Evolutionary conservation across 352 stramenopile genomes (phyloP).

Genomic region (Phytophthora ramorum): DNA sequence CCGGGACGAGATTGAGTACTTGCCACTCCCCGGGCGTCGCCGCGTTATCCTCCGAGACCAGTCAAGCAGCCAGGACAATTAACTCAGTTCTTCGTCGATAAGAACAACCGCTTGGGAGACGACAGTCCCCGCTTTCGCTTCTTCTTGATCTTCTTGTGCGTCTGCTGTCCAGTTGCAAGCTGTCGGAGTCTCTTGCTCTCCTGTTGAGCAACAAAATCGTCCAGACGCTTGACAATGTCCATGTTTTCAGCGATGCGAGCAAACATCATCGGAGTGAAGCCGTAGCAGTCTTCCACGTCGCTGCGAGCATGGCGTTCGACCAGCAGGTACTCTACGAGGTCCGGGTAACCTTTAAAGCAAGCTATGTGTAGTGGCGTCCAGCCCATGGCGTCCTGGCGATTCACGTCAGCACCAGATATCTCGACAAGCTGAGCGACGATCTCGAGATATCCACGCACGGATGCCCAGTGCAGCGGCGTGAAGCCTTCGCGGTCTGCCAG

Average conservation of each 20-base stretch:
- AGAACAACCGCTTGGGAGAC: conserved; percentile 62
- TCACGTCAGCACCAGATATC: conserved; percentile 54
- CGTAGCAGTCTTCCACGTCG: conserved; percentile 67
- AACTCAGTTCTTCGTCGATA: conserved; percentile 49
- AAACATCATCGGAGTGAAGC: conserved; percentile 77
- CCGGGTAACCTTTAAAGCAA: conserved; percentile 75
- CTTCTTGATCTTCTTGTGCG: conserved; percentile 41
- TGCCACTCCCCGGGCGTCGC: conserved; percentile 34
- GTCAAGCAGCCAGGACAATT: conserved; percentile 6
- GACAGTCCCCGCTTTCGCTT: conserved; percentile 26
- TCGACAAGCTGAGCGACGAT: conserved; percentile 75
- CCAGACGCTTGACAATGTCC: conserved; percentile 65
- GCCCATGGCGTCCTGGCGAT: conserved; percentile 66
- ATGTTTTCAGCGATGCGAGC: conserved; percentile 72
- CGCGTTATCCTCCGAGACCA: conserved; percentile 41
- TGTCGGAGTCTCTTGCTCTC: conserved; percentile 37
- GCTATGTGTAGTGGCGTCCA: conserved; percentile 78
- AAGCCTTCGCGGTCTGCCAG: conserved; percentile 66
- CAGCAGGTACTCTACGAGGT: conserved; percentile 78
- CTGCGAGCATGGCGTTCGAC: conserved; percentile 49
- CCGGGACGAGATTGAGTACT: conserved; percentile 56
- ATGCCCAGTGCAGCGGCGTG: conserved; percentile 70
- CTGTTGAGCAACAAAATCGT: conserved; percentile 53
- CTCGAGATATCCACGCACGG: conserved; percentile 76
- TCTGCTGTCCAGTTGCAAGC: conserved; percentile 22